Evolutionary conservation across 257 asterid genomes (phyloP), one percentile per base, ranked within the genome.

Genomic region (Agastache rugosa): DNA sequence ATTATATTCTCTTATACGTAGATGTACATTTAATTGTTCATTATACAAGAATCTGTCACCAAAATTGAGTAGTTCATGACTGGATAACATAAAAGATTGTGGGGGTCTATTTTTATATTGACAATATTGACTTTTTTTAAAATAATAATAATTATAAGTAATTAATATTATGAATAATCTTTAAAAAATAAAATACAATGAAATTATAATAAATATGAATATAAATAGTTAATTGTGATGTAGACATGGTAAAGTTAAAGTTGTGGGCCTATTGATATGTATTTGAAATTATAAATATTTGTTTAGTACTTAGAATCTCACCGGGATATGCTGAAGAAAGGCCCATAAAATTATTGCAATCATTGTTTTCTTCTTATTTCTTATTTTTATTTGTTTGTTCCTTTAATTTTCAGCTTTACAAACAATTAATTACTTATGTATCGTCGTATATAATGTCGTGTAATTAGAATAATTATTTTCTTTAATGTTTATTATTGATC

Each of bases 321-420:
- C 44, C 19, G 11, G 69, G 27, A 61, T 61, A 34, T 72, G 69
- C 69, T n/a, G 50, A 23, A 6, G 5, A 48, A 1, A 54, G 63
- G 74, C 50, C 65, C 55, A 22, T 55, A 20, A 37, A 19, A 34
- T 14, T 27, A 39, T 37, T 42, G 55, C 70, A 64, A 64, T 51
- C 41, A 67, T 67, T 47, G 42, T 8, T 29, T 47, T 45, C 8
- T 44, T 27, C 14, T 14, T 11, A 4, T 63, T 11, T 19, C 0
- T 2, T 16, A 6, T 23, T 6, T 23, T 45, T 4, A 14, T 23
- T 6, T 45, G 16, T 20, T 63, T 55, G 3, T 48, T 48, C 9
- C 8, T 48, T 1, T 35, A 29, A 31, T 29, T 27, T 59, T 59
- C 44, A 15, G 2, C 65, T 58, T 58, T 25, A 23, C 9, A 3